These are phyloP conservation scores for Aethionema arabicum DNA, from an alignment of 345 rosid genomes.

Conservation along the genomic window DNA sequence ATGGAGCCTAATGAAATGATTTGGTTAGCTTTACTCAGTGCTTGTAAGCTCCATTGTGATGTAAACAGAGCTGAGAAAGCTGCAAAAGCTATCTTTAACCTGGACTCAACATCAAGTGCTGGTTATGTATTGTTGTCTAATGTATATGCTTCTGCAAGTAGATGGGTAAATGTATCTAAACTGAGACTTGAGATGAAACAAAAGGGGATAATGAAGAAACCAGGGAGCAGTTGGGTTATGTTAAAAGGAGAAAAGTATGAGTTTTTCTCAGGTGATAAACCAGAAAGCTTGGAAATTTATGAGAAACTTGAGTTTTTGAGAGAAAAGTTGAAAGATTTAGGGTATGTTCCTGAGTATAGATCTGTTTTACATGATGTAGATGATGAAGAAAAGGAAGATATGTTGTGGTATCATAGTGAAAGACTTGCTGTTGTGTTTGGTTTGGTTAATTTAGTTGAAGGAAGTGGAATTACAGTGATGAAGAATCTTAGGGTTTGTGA, in stretches of 20 bases:
- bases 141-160: constrained; percentile 60
- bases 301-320: constrained; percentile 60
- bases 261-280: constrained; percentile 61
- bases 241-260: constrained; percentile 51
- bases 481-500: constrained; percentile 75
- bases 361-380: constrained; percentile 67
- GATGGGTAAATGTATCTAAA: constrained; percentile 59
- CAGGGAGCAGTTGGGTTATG: constrained; percentile 63
- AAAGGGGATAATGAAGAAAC: constrained; percentile 50
- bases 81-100: constrained; percentile 43
- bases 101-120: constrained; percentile 59
- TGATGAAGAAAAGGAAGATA: constrained; percentile 71
- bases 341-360: constrained; percentile 55
- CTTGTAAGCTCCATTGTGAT: constrained; percentile 60
- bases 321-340: constrained; percentile 54
- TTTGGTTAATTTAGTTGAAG: constrained; percentile 47
- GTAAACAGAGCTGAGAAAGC: constrained; percentile 63
- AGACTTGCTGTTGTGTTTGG: constrained; percentile 66
- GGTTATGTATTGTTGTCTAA: constrained; percentile 63
- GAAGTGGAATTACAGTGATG: constrained; percentile 57
- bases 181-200: constrained; percentile 61
- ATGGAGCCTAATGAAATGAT: constrained; percentile 50
- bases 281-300: constrained; percentile 41
- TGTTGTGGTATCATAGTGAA: constrained; percentile 61
- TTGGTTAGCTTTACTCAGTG: constrained; percentile 78